Evolutionary conservation across 1,284 basidiomycete genomes (phyloP).

Genomic region (Tausonia pullulans): DNA sequence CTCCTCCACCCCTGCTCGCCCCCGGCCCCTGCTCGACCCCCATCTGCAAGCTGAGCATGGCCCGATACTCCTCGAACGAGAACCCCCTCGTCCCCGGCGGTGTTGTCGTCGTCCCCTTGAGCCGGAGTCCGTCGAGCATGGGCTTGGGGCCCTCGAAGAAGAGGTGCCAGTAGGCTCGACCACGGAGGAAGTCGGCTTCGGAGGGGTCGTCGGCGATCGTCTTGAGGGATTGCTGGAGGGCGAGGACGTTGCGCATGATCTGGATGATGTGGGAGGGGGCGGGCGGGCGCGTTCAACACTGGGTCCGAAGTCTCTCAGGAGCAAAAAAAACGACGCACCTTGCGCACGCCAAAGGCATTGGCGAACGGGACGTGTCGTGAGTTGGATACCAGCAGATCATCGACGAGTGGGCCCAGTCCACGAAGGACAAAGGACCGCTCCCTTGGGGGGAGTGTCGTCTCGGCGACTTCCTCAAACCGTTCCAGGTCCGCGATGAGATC

Average conservation of each 20-base stretch:
- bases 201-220: conserved; percentile 49
- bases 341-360: conserved; percentile 70
- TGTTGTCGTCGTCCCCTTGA: not conserved
- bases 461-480: conserved; percentile 60
- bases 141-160: conserved; percentile 65
- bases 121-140: conserved; percentile 22
- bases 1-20: conserved; percentile 17
- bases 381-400: conserved; percentile 65
- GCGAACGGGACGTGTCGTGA: conserved; percentile 59
- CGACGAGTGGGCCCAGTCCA: conserved; percentile 77
- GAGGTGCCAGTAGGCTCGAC: conserved; percentile 68
- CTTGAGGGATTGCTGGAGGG: conserved; percentile 85
- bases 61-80: conserved; percentile 80
- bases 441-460: conserved; percentile 47
- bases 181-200: conserved; percentile 60
- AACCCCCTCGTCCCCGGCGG: conserved; percentile 37
- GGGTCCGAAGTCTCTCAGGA: not conserved
- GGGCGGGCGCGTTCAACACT: no score
- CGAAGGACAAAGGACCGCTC: conserved; percentile 71
- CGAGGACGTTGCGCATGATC: conserved; percentile 78
- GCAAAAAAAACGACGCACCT: conserved; percentile 28
- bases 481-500: conserved; percentile 77
- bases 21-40: conserved; percentile 47
- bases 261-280: not conserved
- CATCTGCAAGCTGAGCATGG: conserved; percentile 76